Evolutionary conservation across 2,329 filamentous ascomycete species (phyloP), one percentile per base, ranked within the genome.

Genomic region (Cladosporium halotolerans): DNA sequence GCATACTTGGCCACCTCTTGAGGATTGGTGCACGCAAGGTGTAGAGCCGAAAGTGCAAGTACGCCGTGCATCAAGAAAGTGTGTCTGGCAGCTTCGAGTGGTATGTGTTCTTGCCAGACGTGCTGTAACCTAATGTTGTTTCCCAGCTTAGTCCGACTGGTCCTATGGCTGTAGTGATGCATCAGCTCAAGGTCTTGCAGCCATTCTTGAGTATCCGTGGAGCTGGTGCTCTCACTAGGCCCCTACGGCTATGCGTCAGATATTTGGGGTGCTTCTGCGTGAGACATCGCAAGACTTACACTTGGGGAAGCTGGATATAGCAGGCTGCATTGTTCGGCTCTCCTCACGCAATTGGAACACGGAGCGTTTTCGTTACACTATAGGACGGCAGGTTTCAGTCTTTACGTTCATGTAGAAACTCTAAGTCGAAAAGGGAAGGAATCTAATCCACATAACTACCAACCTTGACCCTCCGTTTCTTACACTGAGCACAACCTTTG

Each of bases 171-270:
- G 54, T 62, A 65, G 40, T 65, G 56, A 43, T 63, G 60, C 61
- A 64, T 63, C 9, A 65, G 57, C 39, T 64, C 61, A 40, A 65
- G 61, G 40, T 64, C 61, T 44, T 62, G 60, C n/a, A 64, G 54
- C 60, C 60, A 64, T 39, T 61, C 57, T 2, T 56, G 46, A 1
- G 56, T 49, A n/a, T 44, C 55, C n/a, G 45, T 33, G 8, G 53
- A 18, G 38, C 52, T 31, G 19, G 32, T 16, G 39, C 28, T 40
- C 13, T 38, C 16, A n/a, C 40, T 54, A 40, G 40, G 32, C 33
- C 18, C 14, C 50, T 53, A 40, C 3, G 9, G 9, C 3, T 14
- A 8, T 18, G 5, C 3, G 16, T 52, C 13, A 45, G 41, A 18
- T 33, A 36, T n/a, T 36, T 9, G n/a, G 34, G 4, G n/a, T 36